Evolutionary conservation across 345 rosid species (phyloP).

Genomic region (Hevea brasiliensis): DNA sequence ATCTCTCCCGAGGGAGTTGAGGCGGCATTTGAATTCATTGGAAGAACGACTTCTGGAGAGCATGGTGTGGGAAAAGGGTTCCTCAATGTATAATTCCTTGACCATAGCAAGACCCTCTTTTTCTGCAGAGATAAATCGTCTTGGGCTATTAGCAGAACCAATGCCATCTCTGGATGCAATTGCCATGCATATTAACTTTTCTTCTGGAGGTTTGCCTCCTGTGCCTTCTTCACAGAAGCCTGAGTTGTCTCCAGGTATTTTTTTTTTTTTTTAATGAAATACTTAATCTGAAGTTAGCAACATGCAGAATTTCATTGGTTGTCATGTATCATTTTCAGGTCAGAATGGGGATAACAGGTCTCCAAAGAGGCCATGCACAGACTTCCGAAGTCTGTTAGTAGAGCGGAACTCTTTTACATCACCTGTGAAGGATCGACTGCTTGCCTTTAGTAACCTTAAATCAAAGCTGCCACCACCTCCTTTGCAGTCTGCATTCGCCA

Average conservation of each 20-base stretch:
- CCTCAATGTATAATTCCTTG: conserved; percentile 94
- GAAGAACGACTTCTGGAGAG: conserved; percentile 97
- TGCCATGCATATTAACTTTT: conserved; percentile 27
- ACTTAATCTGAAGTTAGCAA: neutral
- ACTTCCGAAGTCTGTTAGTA: conserved; percentile 80
- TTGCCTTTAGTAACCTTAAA: conserved; percentile 24
- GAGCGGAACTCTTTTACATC: conserved; percentile 52
- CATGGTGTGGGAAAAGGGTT: conserved; percentile 98
- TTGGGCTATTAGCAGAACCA: conserved; percentile 33
- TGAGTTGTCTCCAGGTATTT: conserved; percentile 19
- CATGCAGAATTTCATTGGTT: neutral
- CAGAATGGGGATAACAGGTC: conserved; percentile 75
- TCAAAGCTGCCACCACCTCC: conserved; percentile 35
- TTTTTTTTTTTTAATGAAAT: neutral
- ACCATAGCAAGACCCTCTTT: conserved; percentile 75
- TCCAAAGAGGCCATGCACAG: conserved; percentile 43
- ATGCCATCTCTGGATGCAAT: conserved; percentile 39
- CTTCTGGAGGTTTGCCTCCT: conserved; percentile 25
- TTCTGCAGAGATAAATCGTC: conserved; percentile 62
- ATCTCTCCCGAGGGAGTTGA: conserved; percentile 90
- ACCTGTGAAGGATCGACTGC: conserved; percentile 33
- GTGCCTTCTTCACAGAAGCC: conserved; percentile 21
- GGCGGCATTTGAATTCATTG: conserved; percentile 91
- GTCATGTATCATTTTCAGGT: conserved; percentile 46
- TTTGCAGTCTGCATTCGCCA: conserved; percentile 38